Percentiles rank a stretch among this genome's conserved stretches.
phyloP scores from a whole-genome alignment of 2,329 filamentous ascomycete genomes.

The Pyricularia pennisetigena region DNA sequence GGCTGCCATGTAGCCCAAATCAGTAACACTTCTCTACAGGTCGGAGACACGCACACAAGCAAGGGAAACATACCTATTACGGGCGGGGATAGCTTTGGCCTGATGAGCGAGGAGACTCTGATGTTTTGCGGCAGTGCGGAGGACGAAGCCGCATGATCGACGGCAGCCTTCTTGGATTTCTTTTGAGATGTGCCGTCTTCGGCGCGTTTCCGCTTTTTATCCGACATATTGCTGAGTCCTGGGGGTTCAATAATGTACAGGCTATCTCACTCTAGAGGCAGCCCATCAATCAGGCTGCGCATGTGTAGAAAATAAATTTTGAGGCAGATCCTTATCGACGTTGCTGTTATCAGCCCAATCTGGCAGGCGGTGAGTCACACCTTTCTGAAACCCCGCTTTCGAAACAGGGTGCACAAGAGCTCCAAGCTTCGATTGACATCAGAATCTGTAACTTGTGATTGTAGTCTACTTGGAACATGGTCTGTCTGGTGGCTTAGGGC shows the following conservation, averaged over 20 bases:
- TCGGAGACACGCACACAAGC: background rate
- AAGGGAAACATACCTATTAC: conserved; percentile 18
- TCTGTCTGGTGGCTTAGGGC: background rate
- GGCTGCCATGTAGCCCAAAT: conserved; percentile 16
- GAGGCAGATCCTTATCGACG: background rate
- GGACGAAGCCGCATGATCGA: conserved; percentile 24
- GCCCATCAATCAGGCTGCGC: background rate
- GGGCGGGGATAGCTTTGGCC: conserved; percentile 37
- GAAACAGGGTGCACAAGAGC: background rate
- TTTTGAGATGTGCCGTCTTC: conserved; percentile 24
- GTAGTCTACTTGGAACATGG: background rate
- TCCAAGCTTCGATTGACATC: background rate
- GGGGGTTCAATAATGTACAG: background rate
- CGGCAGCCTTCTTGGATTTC: conserved; percentile 42
- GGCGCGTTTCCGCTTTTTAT: conserved; percentile 45
- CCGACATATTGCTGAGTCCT: background rate
- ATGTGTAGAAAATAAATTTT: background rate
- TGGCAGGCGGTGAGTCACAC: background rate
- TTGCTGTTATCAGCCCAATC: background rate
- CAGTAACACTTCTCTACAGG: background rate
- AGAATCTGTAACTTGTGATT: background rate
- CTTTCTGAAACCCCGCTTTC: background rate
- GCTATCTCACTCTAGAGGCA: background rate
- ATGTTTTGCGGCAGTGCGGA: conserved; percentile 23
- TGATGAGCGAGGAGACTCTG: conserved; percentile 35